Base-by-base conservation (phyloP, 176 grass and related monocot genomes). In the Eleusine coracana region DNA sequence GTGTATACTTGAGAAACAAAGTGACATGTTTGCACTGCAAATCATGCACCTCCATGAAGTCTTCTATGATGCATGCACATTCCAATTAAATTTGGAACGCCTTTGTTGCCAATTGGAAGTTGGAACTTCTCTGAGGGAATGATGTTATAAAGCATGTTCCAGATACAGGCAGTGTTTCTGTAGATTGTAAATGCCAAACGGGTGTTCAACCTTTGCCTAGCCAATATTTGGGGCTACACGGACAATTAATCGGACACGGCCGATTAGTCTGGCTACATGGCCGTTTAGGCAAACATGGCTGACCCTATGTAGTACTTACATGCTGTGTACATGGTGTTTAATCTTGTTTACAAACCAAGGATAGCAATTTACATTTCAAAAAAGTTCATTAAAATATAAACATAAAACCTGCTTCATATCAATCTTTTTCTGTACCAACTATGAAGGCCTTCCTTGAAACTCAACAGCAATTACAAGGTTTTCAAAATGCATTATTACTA, bases 11-110 rank as follows among this genome's bases (percentile, higher is more conserved):
- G 14, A 52, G 11, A 80, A 52, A 84, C 51, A 70, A 56, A 58
- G 11, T 11, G 20, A 67, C 7, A 25, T 39, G 38, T 17, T 77
- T 49, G 23, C 27, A 67, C 9, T 48, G 20, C 23, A 21, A 18
- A 51, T 83, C 38, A 68, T 76, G 17, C 6, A 8, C 40, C 42
- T 29, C 7, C 36, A 36, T 45, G 13, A 29, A 76, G 48, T 44
- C 9, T 44, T 44, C 41, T 4, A 40, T 11, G 20, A 49, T 52
- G 23, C 11, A 68, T 69, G n/a, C 18, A 16, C 15, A 31, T 15
- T n/a, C 62, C 41, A 71, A 71, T 69, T 20, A 52, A 66, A 75
- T 42, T 76, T n/a, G 3, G n/a, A 68, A 34, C 55, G 28, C 13
- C 2, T 63, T 41, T 69, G 38, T 23, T 10, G 11, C 49, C 27